Percentiles rank a stretch among this genome's conserved stretches.
phyloP scores from a whole-genome alignment of 164 flowering plant species.

The Kalanchoe fedtschenkoi region DNA sequence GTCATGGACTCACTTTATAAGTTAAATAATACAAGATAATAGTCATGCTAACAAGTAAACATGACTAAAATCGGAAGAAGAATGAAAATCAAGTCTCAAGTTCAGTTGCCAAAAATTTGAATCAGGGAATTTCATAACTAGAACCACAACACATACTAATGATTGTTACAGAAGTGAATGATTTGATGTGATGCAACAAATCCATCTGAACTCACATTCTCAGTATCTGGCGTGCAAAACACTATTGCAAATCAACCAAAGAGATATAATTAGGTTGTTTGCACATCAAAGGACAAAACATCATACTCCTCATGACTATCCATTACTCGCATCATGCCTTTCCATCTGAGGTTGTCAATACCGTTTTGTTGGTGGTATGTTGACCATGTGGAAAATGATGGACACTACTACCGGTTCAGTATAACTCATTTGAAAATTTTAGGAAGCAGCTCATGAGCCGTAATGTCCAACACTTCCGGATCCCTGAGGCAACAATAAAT shows the following conservation, averaged over 20 bases:
- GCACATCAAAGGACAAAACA: neutral
- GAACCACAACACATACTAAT: neutral
- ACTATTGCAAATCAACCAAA: neutral
- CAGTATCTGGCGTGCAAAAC: neutral
- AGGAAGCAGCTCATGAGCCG: conserved; percentile 69
- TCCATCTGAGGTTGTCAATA: neutral
- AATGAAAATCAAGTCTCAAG: too few species aligned
- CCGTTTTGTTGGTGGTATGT: neutral
- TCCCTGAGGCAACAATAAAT: conserved; percentile 35
- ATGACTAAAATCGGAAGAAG: too few species aligned
- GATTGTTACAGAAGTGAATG: neutral
- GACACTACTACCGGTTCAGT: conserved; percentile 10
- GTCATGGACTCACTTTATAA: too few species aligned
- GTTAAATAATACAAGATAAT: too few species aligned
- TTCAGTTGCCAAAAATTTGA: too few species aligned
- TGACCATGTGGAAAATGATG: neutral
- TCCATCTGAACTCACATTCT: neutral
- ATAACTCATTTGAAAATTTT: conserved; percentile 46
- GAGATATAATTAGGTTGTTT: neutral
- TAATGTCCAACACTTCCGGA: conserved; percentile 61
- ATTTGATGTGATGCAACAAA: neutral
- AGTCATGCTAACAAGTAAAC: too few species aligned
- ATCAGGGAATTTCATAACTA: neutral
- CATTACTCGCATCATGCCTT: neutral
- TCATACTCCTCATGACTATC: neutral